These are phyloP conservation scores for Penicillium silybi DNA, from an alignment of 495 filamentous ascomycete genomes.

Conservation along the genomic window DNA sequence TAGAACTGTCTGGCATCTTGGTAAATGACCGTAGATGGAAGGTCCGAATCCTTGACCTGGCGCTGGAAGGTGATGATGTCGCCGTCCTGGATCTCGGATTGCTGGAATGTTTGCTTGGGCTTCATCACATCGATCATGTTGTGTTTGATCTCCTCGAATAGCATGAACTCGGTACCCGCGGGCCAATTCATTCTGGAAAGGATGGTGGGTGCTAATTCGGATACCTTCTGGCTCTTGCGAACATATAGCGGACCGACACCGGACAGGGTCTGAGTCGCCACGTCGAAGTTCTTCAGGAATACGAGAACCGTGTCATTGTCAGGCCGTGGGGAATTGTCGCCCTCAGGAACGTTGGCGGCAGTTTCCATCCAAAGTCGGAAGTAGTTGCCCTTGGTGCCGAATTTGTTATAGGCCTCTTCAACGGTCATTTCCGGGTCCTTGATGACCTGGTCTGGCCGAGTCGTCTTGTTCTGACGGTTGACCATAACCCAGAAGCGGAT, in stretches of 20 bases:
- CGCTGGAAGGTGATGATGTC: constrained; percentile 95
- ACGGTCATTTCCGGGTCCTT: constrained; percentile 72
- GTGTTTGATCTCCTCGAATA: constrained; percentile 98
- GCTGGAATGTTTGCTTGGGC: constrained; percentile 77
- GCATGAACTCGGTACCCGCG: constrained; percentile 52
- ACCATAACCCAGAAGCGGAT: constrained; percentile 95
- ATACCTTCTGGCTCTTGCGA: constrained; percentile 78
- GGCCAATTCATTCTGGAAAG: constrained; percentile 84
- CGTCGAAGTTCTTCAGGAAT: constrained; percentile 91
- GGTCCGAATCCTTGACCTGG: constrained; percentile 57
- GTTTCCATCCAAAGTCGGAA: constrained; percentile 86
- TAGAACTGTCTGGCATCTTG: constrained; percentile 80
- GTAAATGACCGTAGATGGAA: constrained; percentile 43
- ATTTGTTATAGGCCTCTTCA: constrained; percentile 71
- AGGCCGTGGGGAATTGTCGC: constrained; percentile 61
- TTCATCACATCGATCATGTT: constrained; percentile 96
- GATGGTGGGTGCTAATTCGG: constrained; percentile 78
- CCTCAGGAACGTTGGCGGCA: constrained; percentile 61
- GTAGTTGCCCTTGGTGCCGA: constrained; percentile 63
- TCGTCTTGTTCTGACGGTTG: constrained; percentile 96
- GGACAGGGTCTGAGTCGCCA: constrained; percentile 63
- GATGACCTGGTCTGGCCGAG: constrained; percentile 82
- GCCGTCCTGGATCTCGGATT: constrained; percentile 93
- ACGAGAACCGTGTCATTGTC: constrained; percentile 67
- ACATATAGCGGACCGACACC: constrained; percentile 83